These are phyloP conservation scores for Aspergillus cejpii DNA, from an alignment of 2,329 filamentous ascomycete species.

Conservation along the genomic window DNA sequence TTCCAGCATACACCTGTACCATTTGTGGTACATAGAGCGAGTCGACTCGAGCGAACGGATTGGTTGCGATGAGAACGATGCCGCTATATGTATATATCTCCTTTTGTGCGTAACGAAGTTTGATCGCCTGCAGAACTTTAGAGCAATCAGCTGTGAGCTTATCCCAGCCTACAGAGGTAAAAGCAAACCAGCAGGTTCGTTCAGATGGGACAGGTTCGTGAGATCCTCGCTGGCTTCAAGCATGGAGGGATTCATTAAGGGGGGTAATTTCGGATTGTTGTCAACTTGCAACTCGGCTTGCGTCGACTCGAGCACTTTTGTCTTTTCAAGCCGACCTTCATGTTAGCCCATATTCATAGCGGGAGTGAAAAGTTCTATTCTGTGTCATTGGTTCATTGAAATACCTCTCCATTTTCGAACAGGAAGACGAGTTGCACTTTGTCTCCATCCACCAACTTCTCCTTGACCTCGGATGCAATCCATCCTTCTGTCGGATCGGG, in stretches of 20 bases:
- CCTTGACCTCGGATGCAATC: slow-evolving; percentile 89
- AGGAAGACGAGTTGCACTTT: slow-evolving; percentile 84
- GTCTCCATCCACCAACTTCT: slow-evolving; percentile 74
- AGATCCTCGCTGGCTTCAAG: slow-evolving; percentile 97
- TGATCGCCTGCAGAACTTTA: slow-evolving; percentile 90
- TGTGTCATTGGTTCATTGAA: not conserved
- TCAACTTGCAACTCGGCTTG: slow-evolving; percentile 67
- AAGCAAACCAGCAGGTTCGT: slow-evolving; percentile 84
- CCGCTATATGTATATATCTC: slow-evolving; percentile 99
- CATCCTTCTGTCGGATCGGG: slow-evolving; percentile 93
- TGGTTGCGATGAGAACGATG: slow-evolving; percentile 96
- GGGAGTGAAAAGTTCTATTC: not conserved
- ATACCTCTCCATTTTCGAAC: slow-evolving; percentile 87
- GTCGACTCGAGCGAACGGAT: slow-evolving; percentile 94
- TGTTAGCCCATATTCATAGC: not conserved
- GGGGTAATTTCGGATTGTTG: slow-evolving; percentile 72
- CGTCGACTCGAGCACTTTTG: slow-evolving; percentile 71
- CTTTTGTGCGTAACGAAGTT: slow-evolving; percentile 92
- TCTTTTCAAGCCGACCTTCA: slow-evolving; percentile 45
- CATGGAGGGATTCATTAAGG: slow-evolving; percentile 96
- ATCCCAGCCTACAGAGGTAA: slow-evolving; percentile 3
- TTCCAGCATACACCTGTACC: slow-evolving; percentile 99
- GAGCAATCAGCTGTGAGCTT: slow-evolving; percentile 17
- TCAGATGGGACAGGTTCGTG: slow-evolving; percentile 94
- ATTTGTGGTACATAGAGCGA: slow-evolving; percentile 98